Evolutionary conservation across 2,329 filamentous ascomycete species (phyloP).

Genomic region (Colletotrichum liriopes): DNA sequence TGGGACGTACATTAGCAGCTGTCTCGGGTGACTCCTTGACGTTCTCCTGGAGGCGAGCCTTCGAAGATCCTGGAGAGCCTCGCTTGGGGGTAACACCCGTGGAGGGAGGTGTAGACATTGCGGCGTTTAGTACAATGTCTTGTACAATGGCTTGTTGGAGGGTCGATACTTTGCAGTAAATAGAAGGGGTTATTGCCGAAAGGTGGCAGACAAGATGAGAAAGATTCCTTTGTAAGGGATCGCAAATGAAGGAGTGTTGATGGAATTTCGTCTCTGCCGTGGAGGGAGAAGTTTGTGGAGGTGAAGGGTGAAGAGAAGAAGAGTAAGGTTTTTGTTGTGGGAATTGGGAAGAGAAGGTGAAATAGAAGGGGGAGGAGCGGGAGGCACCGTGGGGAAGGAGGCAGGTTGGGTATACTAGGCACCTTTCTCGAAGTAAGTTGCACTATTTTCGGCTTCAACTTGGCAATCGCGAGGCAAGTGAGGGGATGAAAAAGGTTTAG

Average conservation of each 20-base stretch:
- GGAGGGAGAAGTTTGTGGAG: conserved; percentile 22
- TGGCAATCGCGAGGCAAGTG: not conserved
- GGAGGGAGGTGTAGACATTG: conserved; percentile 40
- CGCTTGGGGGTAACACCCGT: conserved; percentile 27
- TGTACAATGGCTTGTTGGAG: conserved; percentile 16
- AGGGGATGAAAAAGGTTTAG: not conserved
- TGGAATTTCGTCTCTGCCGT: conserved; percentile 19
- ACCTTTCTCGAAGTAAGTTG: not conserved
- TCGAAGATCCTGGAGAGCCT: conserved; percentile 38
- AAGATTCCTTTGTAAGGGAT: conserved; percentile 35
- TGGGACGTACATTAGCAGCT: conserved; percentile 20
- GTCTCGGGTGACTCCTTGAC: conserved; percentile 30
- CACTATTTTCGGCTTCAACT: not conserved
- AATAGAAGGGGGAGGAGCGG: conserved; percentile 12
- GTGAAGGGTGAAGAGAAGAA: conserved; percentile 21
- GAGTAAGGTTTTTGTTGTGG: conserved; percentile 13
- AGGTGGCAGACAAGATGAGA: conserved; percentile 40
- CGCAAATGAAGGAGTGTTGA: conserved; percentile 13
- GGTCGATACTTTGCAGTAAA: conserved; percentile 37
- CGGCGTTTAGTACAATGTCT: conserved; percentile 16
- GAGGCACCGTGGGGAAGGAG: conserved; percentile 34
- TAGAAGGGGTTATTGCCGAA: conserved; percentile 32
- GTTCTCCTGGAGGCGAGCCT: conserved; percentile 44
- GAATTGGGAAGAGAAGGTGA: not conserved
- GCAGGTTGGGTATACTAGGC: conserved; percentile 1